phyloP scores from a whole-genome alignment of 2,329 filamentous ascomycete species.

The Clonostachys byssicola region DNA sequence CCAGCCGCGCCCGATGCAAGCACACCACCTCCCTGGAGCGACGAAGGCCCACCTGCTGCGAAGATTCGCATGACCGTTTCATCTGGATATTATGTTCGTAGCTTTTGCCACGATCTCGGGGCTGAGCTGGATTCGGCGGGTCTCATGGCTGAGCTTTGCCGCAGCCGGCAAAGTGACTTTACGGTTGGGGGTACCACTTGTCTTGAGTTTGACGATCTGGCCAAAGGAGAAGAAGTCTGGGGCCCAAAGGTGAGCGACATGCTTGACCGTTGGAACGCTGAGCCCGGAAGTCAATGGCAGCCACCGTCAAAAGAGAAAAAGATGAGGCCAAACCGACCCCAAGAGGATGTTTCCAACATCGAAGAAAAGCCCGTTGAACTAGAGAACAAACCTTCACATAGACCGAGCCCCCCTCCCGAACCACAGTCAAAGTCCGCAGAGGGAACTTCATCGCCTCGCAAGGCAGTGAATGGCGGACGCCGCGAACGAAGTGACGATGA shows the following conservation, averaged over 20 bases:
- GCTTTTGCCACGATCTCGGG: conserved; percentile 88
- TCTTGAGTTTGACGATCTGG: conserved; percentile 73
- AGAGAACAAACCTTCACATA: too few relatives aligned
- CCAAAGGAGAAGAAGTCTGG: conserved; percentile 77
- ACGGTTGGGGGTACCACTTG: conserved; percentile 66
- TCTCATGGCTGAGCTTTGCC: conserved; percentile 80
- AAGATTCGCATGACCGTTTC: conserved; percentile 88
- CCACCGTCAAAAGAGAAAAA: conserved; percentile 1
- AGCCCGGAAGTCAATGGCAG: conserved; percentile 7
- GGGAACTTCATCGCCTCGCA: too few relatives aligned
- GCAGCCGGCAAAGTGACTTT: conserved; percentile 80
- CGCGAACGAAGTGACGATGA: conserved; percentile 22
- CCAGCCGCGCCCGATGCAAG: conserved; percentile 10
- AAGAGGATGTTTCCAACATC: conserved; percentile 1
- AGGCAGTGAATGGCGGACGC: too few relatives aligned
- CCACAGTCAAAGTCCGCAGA: too few relatives aligned
- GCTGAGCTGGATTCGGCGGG: conserved; percentile 75
- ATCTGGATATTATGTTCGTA: conserved; percentile 95
- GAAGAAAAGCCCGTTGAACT: not conserved
- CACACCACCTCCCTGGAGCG: conserved; percentile 52
- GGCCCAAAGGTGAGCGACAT: conserved; percentile 62
- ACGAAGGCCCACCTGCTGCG: conserved; percentile 68
- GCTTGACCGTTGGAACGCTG: conserved; percentile 36
- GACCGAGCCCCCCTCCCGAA: too few relatives aligned
- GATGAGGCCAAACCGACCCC: conserved; percentile 7